These are phyloP conservation scores for Aureobasidium sp. DNA, from an alignment of 2,329 filamentous ascomycete genomes.

Conservation along the genomic window DNA sequence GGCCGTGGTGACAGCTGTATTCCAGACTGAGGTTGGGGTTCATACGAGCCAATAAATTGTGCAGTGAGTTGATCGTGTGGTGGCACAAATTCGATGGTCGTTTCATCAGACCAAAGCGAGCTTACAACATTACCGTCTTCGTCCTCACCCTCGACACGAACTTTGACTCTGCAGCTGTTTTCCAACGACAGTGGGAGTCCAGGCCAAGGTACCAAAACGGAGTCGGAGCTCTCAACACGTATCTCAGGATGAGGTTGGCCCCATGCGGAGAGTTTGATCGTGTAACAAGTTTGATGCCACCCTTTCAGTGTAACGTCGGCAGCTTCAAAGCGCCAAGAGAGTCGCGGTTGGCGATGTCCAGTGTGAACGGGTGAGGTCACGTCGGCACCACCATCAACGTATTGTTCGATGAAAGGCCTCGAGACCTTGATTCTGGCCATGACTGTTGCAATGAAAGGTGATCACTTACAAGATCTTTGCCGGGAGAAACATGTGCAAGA, in stretches of 20 bases:
- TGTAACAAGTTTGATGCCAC: constrained; percentile 10
- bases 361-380: background rate
- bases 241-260: background rate
- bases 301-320: background rate
- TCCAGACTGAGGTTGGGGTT: background rate
- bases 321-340: constrained; percentile 13
- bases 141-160: constrained; percentile 1
- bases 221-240: background rate
- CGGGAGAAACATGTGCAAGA: background rate
- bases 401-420: constrained; percentile 2
- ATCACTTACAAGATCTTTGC: background rate
- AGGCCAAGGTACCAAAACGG: constrained; percentile 17
- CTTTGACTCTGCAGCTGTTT: constrained; percentile 8
- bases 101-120: constrained; percentile 10
- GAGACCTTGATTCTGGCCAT: background rate
- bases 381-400: background rate
- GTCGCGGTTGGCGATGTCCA: constrained; percentile 6
- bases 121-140: background rate
- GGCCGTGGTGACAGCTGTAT: background rate
- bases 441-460: background rate
- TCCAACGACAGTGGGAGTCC: background rate
- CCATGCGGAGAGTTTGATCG: constrained; percentile 11
- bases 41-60: constrained; percentile 8
- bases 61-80: background rate
- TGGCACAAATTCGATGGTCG: background rate